Base-by-base conservation (phyloP, 352 stramenopile genomes). In the Aphanomyces invadans region DNA sequence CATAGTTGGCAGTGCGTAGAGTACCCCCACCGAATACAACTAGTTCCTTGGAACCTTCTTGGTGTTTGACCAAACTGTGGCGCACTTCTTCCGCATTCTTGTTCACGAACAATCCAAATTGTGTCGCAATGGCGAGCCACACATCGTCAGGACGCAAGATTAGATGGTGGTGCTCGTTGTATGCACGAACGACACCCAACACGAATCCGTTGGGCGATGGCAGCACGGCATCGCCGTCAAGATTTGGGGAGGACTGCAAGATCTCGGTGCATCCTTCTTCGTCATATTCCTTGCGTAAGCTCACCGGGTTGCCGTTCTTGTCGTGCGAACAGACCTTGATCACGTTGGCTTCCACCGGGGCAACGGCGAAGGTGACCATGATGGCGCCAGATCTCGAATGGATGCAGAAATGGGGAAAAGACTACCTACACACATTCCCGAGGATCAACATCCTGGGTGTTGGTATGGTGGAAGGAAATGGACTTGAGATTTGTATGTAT, bases 91-190 rank as follows among this genome's bases (percentile, higher is more conserved):
- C 26, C 4, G 59, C 42, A n/a, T 65, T 5, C 1, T 36, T 36
- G 19, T 64, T 64, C 21, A 65, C 38, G 31, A 33, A 65, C 12
- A 56, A 26, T 25, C 38, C 11, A 21, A 65, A 65, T 29, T 65
- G 59, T 5, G 53, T 45, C 33, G 53, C 57, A 19, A 65, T 55
- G 26, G 59, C 59, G 32, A 65, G 59, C 59, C 59, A 65, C 4
- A 65, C 46, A 4, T 65, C 59, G 46, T 65, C 59, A 17, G 59
- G 59, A n/a, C 59, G 59, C 7, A 65, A 17, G 7, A 55, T 36
- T 25, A 65, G 59, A 29, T 65, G 26, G 46, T 65, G 59, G 59
- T 65, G 59, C 0, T 51, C 1, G 46, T 55, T 65, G 28, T 64
- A 64, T 21, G 56, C 56, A 26, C 23, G 36, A 10, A 65, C 12